Percentiles rank a stretch among this genome's conserved stretches.
Conservation (phyloP, 2,329 filamentous ascomycete genomes). For the Blastomyces gilchristii region DNA sequence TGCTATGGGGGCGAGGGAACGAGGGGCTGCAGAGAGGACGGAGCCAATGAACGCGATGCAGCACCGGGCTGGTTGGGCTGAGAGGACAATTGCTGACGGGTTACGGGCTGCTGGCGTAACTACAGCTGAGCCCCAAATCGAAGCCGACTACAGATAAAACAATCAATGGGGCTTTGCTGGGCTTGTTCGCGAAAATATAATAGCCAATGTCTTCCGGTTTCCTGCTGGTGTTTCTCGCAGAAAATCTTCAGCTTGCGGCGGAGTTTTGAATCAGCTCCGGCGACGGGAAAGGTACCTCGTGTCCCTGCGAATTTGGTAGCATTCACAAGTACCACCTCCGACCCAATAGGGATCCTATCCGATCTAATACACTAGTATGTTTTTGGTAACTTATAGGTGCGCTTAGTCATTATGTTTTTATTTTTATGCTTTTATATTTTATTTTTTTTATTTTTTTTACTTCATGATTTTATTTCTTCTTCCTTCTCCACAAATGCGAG, state of each 20-base stretch:
- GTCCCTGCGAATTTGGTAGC: background rate
- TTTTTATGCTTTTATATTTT: background rate
- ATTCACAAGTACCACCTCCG: background rate
- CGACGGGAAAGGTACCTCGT: background rate
- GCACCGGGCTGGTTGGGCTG: background rate
- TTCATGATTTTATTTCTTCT: constrained; percentile 1
- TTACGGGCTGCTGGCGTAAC: background rate
- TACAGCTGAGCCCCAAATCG: background rate
- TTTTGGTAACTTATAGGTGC: background rate
- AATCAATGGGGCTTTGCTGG: background rate
- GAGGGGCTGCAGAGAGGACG: background rate
- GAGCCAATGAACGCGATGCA: constrained; percentile 2
- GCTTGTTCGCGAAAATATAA: background rate
- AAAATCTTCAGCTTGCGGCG: background rate
- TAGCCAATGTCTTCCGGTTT: background rate
- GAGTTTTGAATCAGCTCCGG: background rate
- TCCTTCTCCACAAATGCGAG: background rate
- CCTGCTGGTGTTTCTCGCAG: background rate
- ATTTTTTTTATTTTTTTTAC: background rate
- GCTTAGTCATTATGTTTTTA: background rate
- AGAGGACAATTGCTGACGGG: background rate
- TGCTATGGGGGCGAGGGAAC: constrained; percentile 9
- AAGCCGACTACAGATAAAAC: background rate
- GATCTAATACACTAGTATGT: background rate
- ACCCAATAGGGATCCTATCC: background rate